Conservation (phyloP, 805 yeast genomes). For the Ogataea salicorniae region DNA sequence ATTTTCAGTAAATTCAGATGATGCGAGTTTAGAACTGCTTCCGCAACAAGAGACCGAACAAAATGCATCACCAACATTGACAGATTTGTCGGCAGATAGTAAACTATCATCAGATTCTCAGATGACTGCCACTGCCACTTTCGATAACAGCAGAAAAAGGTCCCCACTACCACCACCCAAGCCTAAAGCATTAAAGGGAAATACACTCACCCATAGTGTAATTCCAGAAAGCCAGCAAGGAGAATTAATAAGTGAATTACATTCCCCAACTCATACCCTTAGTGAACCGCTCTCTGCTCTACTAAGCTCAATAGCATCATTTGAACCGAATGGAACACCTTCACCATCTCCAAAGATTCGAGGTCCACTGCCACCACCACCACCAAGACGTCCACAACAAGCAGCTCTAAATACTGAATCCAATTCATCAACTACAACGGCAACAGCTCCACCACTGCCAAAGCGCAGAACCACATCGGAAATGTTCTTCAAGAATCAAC, state of each 20-base stretch:
- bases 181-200: constrained; percentile 37
- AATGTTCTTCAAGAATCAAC: constrained; percentile 1
- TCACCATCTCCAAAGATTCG: constrained; percentile 8
- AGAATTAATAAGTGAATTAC: background rate
- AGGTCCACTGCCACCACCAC: constrained; percentile 9
- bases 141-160: constrained; percentile 4
- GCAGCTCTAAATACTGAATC: no score
- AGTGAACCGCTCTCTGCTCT: constrained; percentile 18
- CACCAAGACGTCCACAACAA: constrained; percentile 8
- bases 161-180: constrained; percentile 45
- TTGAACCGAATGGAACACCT: constrained; percentile 9
- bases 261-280: no score
- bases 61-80: constrained; percentile 11
- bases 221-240: background rate
- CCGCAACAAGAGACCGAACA: constrained; percentile 3
- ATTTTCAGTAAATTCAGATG: background rate
- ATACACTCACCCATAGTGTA: constrained; percentile 7
- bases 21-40: background rate
- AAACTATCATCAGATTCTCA: constrained; percentile 3
- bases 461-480: constrained; percentile 1
- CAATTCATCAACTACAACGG: background rate
- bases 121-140: constrained; percentile 1
- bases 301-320: background rate
- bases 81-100: background rate
- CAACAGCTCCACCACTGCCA: background rate